A percentile compares a stretch with the other conserved stretches of the same genome.
Evolutionary conservation across 495 filamentous ascomycete genomes (phyloP).

Genomic region (Neurospora discreta): DNA sequence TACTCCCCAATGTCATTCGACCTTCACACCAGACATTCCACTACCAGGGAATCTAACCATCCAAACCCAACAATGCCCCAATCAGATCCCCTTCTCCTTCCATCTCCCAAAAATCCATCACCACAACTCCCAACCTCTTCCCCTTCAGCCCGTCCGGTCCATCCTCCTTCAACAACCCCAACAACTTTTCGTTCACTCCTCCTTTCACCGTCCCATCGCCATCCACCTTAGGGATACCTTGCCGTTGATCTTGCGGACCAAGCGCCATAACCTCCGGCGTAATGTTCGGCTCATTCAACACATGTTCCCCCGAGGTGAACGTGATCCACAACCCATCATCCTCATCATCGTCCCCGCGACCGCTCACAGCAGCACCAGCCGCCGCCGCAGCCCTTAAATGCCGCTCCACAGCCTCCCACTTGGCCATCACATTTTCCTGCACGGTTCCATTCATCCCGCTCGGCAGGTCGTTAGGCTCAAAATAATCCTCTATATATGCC

Average conservation of each 20-base stretch:
- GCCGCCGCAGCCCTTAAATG: slow-evolving; percentile 53
- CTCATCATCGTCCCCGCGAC: neutral
- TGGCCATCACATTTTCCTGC: slow-evolving; percentile 54
- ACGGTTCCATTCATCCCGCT: neutral
- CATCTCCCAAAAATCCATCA: neutral
- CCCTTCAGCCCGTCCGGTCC: neutral
- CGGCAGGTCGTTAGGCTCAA: slow-evolving; percentile 53
- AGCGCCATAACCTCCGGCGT: slow-evolving; percentile 37
- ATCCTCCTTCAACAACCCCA: neutral
- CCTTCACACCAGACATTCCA: neutral
- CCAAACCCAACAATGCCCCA: neutral
- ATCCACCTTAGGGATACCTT: neutral
- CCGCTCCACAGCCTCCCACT: slow-evolving; percentile 52
- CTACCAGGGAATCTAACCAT: neutral
- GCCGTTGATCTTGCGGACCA: neutral
- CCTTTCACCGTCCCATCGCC: neutral
- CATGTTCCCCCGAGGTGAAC: slow-evolving; percentile 36
- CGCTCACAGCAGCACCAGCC: neutral
- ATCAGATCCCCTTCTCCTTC: neutral
- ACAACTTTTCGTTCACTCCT: neutral
- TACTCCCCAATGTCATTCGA: slow-evolving; percentile 17
- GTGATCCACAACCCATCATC: slow-evolving; percentile 36
- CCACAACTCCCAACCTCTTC: neutral
- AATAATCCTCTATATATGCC: slow-evolving; percentile 79
- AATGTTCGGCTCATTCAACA: slow-evolving; percentile 27